Conservation (phyloP, 108 stramenopile species). For the Cyclostephanos invisitatus region DNA sequence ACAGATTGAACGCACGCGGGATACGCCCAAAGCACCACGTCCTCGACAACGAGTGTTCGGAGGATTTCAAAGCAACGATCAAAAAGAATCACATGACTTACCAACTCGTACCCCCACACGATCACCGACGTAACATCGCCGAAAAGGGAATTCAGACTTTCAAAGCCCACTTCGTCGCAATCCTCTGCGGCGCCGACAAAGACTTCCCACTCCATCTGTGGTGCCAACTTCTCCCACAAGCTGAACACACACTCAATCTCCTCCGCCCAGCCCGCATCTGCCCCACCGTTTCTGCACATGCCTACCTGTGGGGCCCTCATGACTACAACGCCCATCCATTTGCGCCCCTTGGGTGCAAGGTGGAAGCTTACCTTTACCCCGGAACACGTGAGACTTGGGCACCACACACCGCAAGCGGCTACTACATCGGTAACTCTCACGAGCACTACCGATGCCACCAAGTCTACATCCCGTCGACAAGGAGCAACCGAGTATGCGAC, state of each 20-base stretch:
- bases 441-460: constrained; percentile 15
- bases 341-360: constrained; percentile 19
- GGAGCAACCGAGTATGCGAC: too few species aligned
- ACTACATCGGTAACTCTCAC: constrained; percentile 2
- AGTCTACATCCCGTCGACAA: too few species aligned
- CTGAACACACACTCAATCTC: constrained; percentile 11
- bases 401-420: constrained; percentile 1
- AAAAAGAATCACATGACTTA: not conserved
- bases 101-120: not conserved
- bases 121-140: not conserved
- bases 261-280: not conserved
- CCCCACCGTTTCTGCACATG: constrained; percentile 8
- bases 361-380: not conserved
- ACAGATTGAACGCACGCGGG: not conserved
- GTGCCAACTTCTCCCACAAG: constrained; percentile 15
- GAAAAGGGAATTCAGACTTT: not conserved
- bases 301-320: constrained; percentile 12
- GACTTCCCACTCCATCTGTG: constrained; percentile 29
- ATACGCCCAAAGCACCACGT: not conserved
- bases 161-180: constrained; percentile 9
- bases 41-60: too few species aligned
- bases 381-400: constrained; percentile 2
- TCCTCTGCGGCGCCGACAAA: not conserved
- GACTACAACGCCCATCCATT: constrained; percentile 19
- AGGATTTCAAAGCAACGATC: not conserved